Evolutionary conservation across 2,329 filamentous ascomycete species (phyloP).

Genomic region (Mollisia scopiformis): DNA sequence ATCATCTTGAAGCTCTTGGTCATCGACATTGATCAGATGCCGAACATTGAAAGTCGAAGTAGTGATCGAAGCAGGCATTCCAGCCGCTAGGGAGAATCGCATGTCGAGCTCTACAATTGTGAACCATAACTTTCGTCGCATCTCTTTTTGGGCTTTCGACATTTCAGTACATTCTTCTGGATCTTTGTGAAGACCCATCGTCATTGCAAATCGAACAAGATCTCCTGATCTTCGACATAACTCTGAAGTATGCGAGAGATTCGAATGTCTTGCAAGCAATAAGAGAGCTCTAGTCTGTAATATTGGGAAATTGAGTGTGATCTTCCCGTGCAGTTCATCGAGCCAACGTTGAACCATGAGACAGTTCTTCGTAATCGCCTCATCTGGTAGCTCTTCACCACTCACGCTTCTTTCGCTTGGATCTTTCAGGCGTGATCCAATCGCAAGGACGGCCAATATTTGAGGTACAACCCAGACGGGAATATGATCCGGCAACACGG

Average conservation of each 20-base stretch:
- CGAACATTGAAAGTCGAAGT: conserved; percentile 50
- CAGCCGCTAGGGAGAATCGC: conserved; percentile 53
- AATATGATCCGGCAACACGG: conserved; percentile 11
- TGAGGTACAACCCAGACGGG: conserved; percentile 21
- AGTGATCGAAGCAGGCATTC: conserved; percentile 51
- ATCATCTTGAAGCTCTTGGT: conserved; percentile 19
- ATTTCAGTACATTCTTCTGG: conserved; percentile 51
- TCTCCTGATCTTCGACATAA: conserved; percentile 10
- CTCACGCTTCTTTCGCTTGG: neutral
- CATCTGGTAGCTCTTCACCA: conserved; percentile 11
- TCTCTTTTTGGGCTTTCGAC: conserved; percentile 51
- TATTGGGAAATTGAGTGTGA: conserved; percentile 13
- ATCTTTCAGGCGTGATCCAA: conserved; percentile 21
- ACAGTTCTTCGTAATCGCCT: conserved; percentile 12
- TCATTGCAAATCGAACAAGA: conserved; percentile 55
- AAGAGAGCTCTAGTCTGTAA: conserved; percentile 22
- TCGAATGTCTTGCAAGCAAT: conserved; percentile 18
- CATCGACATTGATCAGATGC: conserved; percentile 48
- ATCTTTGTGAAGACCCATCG: conserved; percentile 61
- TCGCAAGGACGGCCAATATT: conserved; percentile 18
- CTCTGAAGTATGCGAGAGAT: conserved; percentile 36
- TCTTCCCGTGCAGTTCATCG: conserved; percentile 19
- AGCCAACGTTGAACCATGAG: conserved; percentile 22
- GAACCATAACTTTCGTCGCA: conserved; percentile 58
- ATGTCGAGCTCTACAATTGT: conserved; percentile 57